These are phyloP conservation scores for Agaricus sinodeliciosus DNA, from an alignment of 768 basidiomycete genomes.

Conservation along the genomic window DNA sequence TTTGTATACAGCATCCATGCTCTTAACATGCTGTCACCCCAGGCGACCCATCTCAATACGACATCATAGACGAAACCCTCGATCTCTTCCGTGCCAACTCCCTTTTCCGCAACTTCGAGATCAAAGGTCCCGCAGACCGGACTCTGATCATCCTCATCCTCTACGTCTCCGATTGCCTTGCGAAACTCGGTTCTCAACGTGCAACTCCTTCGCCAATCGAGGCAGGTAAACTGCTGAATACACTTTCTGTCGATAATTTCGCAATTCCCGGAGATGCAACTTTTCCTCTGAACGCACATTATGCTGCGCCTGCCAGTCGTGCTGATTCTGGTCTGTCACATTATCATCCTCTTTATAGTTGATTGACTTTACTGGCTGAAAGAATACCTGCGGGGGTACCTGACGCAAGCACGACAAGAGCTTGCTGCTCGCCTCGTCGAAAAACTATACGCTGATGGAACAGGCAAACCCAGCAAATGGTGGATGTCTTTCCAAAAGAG, in stretches of 20 bases:
- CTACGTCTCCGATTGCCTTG: constrained; percentile 94
- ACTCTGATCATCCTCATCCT: constrained; percentile 96
- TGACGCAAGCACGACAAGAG: constrained; percentile 91
- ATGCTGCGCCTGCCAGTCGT: constrained; percentile 70
- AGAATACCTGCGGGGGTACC: constrained; percentile 90
- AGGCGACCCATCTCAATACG: constrained; percentile 77
- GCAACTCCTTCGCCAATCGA: constrained; percentile 72
- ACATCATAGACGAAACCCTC: constrained; percentile 94
- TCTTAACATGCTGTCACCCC: constrained; percentile 13
- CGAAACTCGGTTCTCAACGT: constrained; percentile 74
- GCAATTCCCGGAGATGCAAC: constrained; percentile 93
- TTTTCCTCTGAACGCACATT: constrained; percentile 90
- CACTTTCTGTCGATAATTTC: constrained; percentile 90
- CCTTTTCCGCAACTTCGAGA: constrained; percentile 99
- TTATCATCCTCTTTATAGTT: constrained; percentile 7
- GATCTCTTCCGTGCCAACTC: constrained; percentile 98
- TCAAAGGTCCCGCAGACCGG: constrained; percentile 95
- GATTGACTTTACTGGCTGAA: not conserved
- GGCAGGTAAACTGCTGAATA: constrained; percentile 83
- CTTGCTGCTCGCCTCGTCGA: constrained; percentile 82
- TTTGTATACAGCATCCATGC: not conserved
- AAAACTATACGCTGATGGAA: constrained; percentile 86
- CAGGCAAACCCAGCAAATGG: constrained; percentile 97
- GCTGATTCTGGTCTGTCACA: constrained; percentile 64
- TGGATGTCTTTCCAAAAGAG: constrained; percentile 99